Conservation (phyloP, 2,329 filamentous ascomycete species). For the Fusarium udum region DNA sequence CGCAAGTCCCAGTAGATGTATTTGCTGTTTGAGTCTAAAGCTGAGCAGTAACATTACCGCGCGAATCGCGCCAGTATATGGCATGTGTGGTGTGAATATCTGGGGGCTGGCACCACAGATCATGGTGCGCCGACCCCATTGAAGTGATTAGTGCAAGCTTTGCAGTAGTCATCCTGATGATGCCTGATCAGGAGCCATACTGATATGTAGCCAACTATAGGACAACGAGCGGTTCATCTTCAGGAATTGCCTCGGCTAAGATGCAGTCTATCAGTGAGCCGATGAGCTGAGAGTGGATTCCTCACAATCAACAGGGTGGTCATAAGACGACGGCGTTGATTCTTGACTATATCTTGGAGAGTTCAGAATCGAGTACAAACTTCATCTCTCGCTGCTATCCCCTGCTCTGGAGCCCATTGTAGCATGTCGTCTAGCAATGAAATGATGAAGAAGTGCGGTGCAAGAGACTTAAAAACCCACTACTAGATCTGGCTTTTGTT, state of each 20-base stretch:
- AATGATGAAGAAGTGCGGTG: not conserved
- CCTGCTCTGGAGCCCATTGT: not conserved
- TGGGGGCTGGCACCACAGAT: conserved; percentile 9
- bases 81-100: conserved; percentile 4
- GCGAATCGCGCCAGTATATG: not conserved
- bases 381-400: not conserved
- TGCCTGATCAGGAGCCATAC: not conserved
- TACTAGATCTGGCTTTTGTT: not conserved
- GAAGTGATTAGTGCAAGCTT: conserved; percentile 11
- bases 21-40: not conserved
- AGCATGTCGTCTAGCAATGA: not conserved
- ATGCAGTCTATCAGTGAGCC: conserved; percentile 9
- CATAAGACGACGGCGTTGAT: not conserved
- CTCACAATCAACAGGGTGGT: conserved; percentile 5
- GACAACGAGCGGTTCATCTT: conserved; percentile 2
- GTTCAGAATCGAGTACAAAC: not conserved
- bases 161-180: conserved; percentile 7
- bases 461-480: not conserved
- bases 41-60: not conserved
- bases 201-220: not conserved
- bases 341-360: not conserved
- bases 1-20: not conserved
- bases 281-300: conserved; percentile 15
- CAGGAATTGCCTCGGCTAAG: conserved; percentile 4
- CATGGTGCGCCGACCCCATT: not conserved